Conservation (phyloP, 129 eudicot species). For the Oenanthe sinensis region DNA sequence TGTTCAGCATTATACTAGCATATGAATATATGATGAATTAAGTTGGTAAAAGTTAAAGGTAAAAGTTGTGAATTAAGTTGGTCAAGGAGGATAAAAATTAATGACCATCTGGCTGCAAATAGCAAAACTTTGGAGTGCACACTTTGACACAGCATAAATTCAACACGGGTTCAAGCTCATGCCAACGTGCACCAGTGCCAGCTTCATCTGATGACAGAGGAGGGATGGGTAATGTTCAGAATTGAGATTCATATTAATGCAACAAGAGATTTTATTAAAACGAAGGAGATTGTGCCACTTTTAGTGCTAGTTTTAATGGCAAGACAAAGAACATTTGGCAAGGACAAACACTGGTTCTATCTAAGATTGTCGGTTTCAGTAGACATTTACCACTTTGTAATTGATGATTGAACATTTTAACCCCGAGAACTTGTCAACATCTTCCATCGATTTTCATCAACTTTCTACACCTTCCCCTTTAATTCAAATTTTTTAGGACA, state of each 20-base stretch:
- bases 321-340: not conserved
- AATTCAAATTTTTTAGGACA: not conserved
- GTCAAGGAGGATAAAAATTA: not conserved
- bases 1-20: too few species aligned
- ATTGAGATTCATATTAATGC: not conserved
- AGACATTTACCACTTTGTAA: too few species aligned
- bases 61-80: not conserved
- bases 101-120: not conserved
- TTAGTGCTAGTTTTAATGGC: not conserved
- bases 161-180: not conserved
- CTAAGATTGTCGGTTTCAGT: not conserved
- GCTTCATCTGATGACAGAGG: slow-evolving; percentile 1
- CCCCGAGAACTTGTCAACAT: too few species aligned
- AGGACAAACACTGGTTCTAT: not conserved
- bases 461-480: too few species aligned
- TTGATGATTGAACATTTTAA: not conserved
- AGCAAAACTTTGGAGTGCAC: not conserved
- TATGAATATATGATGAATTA: too few species aligned
- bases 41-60: too few species aligned
- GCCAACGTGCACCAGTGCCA: not conserved
- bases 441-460: too few species aligned
- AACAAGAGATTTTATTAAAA: not conserved
- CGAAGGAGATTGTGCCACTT: not conserved
- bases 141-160: not conserved
- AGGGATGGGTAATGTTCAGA: not conserved